Evolutionary conservation across 345 rosid species (phyloP).

Genomic region (Gossypium raimondii): DNA sequence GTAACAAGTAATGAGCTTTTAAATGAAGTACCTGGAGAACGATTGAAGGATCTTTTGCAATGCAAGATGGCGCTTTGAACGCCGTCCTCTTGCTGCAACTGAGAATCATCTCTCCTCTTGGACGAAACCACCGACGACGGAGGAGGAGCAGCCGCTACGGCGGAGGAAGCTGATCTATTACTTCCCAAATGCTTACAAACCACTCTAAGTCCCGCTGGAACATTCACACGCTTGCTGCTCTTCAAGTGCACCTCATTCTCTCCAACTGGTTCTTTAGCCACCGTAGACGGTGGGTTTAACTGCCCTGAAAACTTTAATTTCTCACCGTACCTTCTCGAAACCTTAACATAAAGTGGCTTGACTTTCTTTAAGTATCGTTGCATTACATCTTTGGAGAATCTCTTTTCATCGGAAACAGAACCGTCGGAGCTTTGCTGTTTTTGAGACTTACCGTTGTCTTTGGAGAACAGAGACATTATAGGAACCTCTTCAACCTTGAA

Average conservation of each 20-base stretch:
- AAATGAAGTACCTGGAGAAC: constrained; percentile 53
- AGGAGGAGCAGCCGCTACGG: constrained; percentile 43
- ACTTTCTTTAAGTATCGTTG: constrained; percentile 85
- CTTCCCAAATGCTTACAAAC: constrained; percentile 87
- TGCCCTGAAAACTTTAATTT: constrained; percentile 56
- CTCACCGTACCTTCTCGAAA: constrained; percentile 69
- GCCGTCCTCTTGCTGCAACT: constrained; percentile 86
- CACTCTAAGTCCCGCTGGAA: constrained; percentile 70
- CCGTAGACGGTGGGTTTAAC: constrained; percentile 17
- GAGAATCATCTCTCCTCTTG: constrained; percentile 81
- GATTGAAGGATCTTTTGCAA: constrained; percentile 91
- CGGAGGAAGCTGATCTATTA: constrained; percentile 74
- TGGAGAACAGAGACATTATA: constrained; percentile 56
- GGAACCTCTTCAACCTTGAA: constrained; percentile 77
- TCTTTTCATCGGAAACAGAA: constrained; percentile 39
- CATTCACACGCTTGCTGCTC: constrained; percentile 37
- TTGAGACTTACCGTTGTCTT: constrained; percentile 53
- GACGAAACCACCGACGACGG: constrained; percentile 34
- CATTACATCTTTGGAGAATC: constrained; percentile 57
- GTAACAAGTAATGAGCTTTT: not conserved
- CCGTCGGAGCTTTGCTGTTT: constrained; percentile 37
- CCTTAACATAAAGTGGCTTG: constrained; percentile 76
- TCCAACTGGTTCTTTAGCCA: constrained; percentile 13
- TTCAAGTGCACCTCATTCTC: constrained; percentile 21
- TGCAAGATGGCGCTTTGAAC: constrained; percentile 95